Conservation (phyloP, 768 basidiomycete species). For the Suillus tomentosus region DNA sequence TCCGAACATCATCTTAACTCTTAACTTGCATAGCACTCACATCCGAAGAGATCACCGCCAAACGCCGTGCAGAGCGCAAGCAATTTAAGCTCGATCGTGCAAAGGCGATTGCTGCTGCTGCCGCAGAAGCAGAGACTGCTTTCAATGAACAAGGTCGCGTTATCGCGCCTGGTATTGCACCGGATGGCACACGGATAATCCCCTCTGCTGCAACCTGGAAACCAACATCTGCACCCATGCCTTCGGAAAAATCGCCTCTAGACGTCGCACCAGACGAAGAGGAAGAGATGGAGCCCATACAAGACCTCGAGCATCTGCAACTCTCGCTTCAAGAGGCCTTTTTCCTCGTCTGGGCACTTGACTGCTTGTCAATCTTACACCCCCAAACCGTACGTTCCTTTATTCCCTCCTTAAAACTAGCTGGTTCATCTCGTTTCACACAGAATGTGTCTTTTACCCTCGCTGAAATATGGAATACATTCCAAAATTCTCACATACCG, state of each 20-base stretch:
- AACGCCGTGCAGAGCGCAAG: conserved; percentile 83
- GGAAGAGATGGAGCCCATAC: conserved; percentile 54
- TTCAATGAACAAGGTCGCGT: conserved; percentile 72
- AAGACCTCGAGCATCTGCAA: conserved; percentile 88
- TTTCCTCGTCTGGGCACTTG: conserved; percentile 82
- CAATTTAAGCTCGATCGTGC: conserved; percentile 95
- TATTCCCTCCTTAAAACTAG: conserved; percentile 13
- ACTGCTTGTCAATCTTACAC: conserved; percentile 74
- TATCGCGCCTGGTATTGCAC: conserved; percentile 58
- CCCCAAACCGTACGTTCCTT: conserved; percentile 58
- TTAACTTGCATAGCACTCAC: conserved; percentile 58
- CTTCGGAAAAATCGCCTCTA: conserved; percentile 18
- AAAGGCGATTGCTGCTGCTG: conserved; percentile 79
- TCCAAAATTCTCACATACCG: conserved; percentile 58
- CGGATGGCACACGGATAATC: conserved; percentile 48
- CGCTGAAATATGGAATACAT: conserved; percentile 62
- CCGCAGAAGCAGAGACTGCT: conserved; percentile 75
- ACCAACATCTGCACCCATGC: conserved; percentile 38
- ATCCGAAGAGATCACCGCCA: conserved; percentile 89
- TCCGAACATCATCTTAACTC: not conserved
- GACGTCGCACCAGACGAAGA: conserved; percentile 38
- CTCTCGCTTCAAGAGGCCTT: conserved; percentile 88
- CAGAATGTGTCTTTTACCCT: conserved; percentile 59
- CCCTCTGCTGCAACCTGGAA: conserved; percentile 85
- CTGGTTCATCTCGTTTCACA: conserved; percentile 2